Evolutionary conservation across 2,329 filamentous ascomycete species (phyloP).

Genomic region (Gnomoniopsis sp.): DNA sequence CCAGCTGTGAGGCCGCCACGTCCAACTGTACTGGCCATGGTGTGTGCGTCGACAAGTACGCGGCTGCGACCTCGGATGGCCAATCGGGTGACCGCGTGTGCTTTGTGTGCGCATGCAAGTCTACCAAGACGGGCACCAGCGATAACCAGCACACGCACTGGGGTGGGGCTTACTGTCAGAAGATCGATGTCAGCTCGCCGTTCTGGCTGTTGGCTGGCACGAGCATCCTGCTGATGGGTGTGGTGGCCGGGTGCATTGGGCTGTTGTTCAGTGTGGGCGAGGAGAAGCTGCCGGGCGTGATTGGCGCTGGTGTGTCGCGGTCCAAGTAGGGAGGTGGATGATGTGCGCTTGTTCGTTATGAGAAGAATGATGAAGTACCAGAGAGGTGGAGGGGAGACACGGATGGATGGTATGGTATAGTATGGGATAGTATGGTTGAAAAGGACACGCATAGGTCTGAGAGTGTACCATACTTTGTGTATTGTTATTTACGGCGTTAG

Average conservation of each 20-base stretch:
- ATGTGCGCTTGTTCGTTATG: background rate
- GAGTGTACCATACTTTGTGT: constrained; percentile 17
- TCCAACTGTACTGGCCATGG: constrained; percentile 82
- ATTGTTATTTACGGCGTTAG: constrained; percentile 23
- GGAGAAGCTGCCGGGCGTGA: constrained; percentile 86
- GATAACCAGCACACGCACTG: constrained; percentile 51
- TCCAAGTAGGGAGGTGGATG: constrained; percentile 47
- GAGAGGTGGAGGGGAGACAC: background rate
- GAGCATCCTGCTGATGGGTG: constrained; percentile 64
- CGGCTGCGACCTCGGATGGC: constrained; percentile 37
- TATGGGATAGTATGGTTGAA: background rate
- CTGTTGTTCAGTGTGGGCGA: constrained; percentile 81
- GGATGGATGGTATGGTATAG: no score
- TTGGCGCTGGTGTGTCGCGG: constrained; percentile 87
- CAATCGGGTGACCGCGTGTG: constrained; percentile 48
- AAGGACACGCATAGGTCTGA: background rate
- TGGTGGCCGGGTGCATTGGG: constrained; percentile 68
- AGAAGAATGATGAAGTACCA: background rate
- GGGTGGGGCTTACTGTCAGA: constrained; percentile 85
- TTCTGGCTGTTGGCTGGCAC: constrained; percentile 86
- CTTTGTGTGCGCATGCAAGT: constrained; percentile 74
- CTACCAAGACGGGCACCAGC: constrained; percentile 44
- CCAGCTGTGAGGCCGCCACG: constrained; percentile 67
- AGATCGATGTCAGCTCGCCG: constrained; percentile 81
- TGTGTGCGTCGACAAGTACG: constrained; percentile 66